Evolutionary conservation across 2,329 filamentous ascomycete genomes (phyloP), one percentile per base, ranked within the genome.

Genomic region (Hymenoscyphus infarciens): DNA sequence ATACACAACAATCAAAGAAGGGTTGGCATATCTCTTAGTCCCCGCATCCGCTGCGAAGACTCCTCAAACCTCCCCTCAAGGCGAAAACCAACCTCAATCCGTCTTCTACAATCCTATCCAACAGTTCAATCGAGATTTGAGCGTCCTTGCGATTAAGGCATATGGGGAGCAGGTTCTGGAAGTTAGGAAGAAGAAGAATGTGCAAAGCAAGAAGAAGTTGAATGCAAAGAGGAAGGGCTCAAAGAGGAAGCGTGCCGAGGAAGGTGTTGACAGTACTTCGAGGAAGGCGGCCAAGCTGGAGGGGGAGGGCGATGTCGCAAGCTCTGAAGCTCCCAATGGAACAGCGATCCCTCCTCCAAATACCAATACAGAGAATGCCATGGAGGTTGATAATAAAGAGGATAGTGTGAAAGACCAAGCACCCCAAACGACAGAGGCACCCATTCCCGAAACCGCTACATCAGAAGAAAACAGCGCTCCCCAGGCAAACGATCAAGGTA

Each of bases 21-120:
- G 88, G 5, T 75, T 82, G n/a, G 88, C 87, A 42, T 81, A 86
- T 67, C 89, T 91, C 63, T 79, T 91, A 13, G 83, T 87, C 13
- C 86, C 87, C 1, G 79, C 79, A 38, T 77, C 78, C 33, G 78
- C 78, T 13, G 76, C 79, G n/a, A 80, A 77, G 27, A 71, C 80
- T 68, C 74, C 78, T 67, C 73, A 83, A 76, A 68, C 75, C 1
- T 76, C 66, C 58, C 75, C 64, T 64, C 73, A 80, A 62, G 83
- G 85, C 71, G 79, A 83, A 63, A 83, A 87, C 59, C 82, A 86
- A 69, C 81, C 86, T 45, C 84, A 87, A 69, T 89, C 94, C 71
- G 96, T 99, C 61, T 99, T 99, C 74, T 99, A 99, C 82, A 99
- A 99, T 71, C 94, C 95, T 0, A 97, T 99, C 61, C 95, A 99